These are phyloP conservation scores for Chlorella sp. DNA, from an alignment of 139 green algal species.

Conservation along the genomic window DNA sequence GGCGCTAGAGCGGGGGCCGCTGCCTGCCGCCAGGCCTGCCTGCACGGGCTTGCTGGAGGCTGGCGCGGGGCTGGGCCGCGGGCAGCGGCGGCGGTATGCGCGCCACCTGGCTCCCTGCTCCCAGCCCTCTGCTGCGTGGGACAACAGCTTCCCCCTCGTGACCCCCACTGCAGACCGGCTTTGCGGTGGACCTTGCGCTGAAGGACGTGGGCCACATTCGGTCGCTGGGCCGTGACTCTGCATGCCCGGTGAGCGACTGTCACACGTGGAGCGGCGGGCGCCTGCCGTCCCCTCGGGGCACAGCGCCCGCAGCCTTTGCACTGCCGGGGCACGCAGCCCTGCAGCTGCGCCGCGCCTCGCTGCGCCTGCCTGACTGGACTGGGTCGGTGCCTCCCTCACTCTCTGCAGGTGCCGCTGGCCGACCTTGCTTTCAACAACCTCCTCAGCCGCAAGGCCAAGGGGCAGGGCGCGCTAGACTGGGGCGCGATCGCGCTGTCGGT, in stretches of 20 bases:
- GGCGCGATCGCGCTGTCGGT: constrained; percentile 22
- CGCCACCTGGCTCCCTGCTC: background rate
- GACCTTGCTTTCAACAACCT: constrained; percentile 22
- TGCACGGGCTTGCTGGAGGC: background rate
- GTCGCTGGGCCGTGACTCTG: background rate
- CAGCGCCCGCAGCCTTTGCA: no score
- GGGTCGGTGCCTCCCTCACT: no score
- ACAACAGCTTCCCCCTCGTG: background rate
- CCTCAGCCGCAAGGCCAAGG: constrained; percentile 21
- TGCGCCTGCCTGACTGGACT: no score
- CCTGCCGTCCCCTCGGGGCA: no score
- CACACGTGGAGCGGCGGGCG: no score
- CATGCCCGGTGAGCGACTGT: no score
- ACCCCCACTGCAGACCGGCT: constrained; percentile 13
- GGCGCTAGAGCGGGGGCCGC: background rate
- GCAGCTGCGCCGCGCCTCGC: no score
- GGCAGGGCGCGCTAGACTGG: constrained; percentile 28
- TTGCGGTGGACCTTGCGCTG: constrained; percentile 30
- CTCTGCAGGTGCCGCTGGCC: constrained; percentile 26
- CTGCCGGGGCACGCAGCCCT: no score
- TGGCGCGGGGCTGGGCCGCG: no score
- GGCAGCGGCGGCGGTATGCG: background rate
- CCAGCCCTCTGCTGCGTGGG: background rate
- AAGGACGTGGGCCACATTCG: constrained; percentile 39
- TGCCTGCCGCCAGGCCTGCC: no score